Percentiles rank a stretch among this genome's conserved stretches.
These are phyloP conservation scores for Pseudopediastrum boryanum DNA, from an alignment of 139 green algal species.

Conservation along the genomic window DNA sequence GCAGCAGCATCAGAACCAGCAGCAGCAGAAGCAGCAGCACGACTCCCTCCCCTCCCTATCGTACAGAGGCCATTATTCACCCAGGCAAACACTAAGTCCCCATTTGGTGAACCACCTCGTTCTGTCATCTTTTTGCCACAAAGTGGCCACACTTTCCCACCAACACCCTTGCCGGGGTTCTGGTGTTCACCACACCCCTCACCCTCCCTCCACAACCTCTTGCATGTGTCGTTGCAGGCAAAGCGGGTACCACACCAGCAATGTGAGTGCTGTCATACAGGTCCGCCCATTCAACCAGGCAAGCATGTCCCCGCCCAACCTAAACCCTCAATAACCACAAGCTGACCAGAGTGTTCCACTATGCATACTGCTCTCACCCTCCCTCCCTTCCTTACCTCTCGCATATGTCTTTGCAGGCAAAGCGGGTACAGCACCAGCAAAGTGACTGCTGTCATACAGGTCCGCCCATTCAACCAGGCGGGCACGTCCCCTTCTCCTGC, in stretches of 20 bases:
- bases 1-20: no score
- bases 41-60: no score
- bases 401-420: constrained; percentile 72
- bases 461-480: constrained; percentile 45
- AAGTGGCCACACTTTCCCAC: no score
- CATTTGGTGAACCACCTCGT: no score
- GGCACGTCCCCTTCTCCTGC: background rate
- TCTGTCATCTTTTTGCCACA: no score
- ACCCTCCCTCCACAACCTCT: constrained; percentile 44
- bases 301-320: background rate
- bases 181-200: no score
- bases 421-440: constrained; percentile 69
- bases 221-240: constrained; percentile 74
- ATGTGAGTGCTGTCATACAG: constrained; percentile 59
- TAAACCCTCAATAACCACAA: no score
- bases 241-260: constrained; percentile 68
- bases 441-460: constrained; percentile 60
- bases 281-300: constrained; percentile 47
- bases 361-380: background rate
- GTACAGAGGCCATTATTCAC: no score
- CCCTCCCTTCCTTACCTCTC: constrained; percentile 47
- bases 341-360: background rate
- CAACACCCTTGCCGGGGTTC: no score
- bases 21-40: no score
- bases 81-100: no score